Evolutionary conservation across 2,329 filamentous ascomycete species (phyloP), one percentile per base, ranked within the genome.

Genomic region (Aspergillus ustus): DNA sequence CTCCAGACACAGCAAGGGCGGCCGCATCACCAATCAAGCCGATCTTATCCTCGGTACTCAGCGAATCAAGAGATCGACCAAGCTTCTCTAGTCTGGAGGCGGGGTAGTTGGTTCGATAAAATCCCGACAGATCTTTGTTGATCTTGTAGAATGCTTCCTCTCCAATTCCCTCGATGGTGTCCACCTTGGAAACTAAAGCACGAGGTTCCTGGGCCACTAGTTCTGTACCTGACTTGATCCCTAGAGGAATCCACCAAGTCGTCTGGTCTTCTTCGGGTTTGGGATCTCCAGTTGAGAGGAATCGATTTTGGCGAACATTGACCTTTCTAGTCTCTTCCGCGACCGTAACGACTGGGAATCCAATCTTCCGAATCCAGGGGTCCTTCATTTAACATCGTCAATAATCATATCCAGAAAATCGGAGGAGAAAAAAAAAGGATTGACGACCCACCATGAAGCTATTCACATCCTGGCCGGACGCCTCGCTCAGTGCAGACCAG

Each of bases 281-380:
- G 59, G 93, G 91, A 74, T 98, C 94, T 9, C 95, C 95, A 3
- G 92, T 93, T 20, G 91, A 92, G 22, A 99, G 83, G 85, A 97
- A 99, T 61, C 95, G 90, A 55, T 87, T 90, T 77, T 99, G 95
- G 73, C 89, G 89, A 63, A 98, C 81, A 48, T 86, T 87, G 70
- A 98, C 90, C 75, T 94, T 89, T 17, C 91, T 90, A 60, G 89
- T 87, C 75, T 94, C 88, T 78, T 98, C 95, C 22, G 89, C 85
- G 17, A 98, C 86, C 2, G 91, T 96, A 20, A 99, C 80, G 15
- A 98, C 89, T 0, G 95, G 95, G 78, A 97, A 96, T 1, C 95
- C 95, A 67, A 98, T 96, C 80, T 94, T 95, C 70, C 90, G 88
- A 73, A 98, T 97, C 95, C 95, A 99, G 19, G 91, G 89, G 67